Evolutionary conservation across 306 rosid genomes (phyloP).

Genomic region (Fragaria ananassa): DNA sequence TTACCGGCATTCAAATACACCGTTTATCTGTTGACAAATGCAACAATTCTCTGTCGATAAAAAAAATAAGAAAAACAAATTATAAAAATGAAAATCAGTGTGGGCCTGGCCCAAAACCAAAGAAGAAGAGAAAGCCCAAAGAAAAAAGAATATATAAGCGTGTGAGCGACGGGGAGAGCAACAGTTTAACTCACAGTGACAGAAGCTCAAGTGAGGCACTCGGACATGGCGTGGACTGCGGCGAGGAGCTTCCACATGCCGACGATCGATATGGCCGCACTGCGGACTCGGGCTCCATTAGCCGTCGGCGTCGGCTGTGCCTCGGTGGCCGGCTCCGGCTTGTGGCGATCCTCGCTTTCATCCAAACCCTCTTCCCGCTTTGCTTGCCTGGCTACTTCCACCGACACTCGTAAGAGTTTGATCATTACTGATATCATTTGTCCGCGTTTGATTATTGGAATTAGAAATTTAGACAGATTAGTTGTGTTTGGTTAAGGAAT

Average conservation of each 20-base stretch:
- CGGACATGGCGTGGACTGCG: constrained; percentile 72
- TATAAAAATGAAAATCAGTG: neutral
- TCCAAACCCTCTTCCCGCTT: constrained; percentile 59
- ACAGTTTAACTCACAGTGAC: neutral
- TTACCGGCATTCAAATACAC: too few relatives aligned
- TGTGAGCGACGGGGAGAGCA: neutral
- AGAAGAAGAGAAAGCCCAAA: too few relatives aligned
- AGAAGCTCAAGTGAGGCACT: constrained; percentile 7
- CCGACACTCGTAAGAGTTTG: constrained; percentile 41
- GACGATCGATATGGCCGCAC: constrained; percentile 39
- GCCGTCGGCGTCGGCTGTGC: constrained; percentile 57
- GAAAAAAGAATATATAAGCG: too few relatives aligned
- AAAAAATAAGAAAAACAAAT: neutral
- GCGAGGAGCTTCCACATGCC: constrained; percentile 52
- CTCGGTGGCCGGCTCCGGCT: constrained; percentile 48
- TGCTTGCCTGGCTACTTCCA: constrained; percentile 61
- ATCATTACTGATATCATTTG: neutral
- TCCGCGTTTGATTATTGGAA: neutral
- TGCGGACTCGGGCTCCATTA: constrained; percentile 41
- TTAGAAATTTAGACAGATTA: neutral
- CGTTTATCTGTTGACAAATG: neutral
- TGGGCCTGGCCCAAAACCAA: neutral
- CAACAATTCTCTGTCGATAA: neutral
- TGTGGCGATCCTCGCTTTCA: constrained; percentile 52
- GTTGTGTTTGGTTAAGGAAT: neutral